Evolutionary conservation across 192 early-diverging fungal species (phyloP), one percentile per base, ranked within the genome.

Genomic region (Gorgonomyces haynaldii): DNA sequence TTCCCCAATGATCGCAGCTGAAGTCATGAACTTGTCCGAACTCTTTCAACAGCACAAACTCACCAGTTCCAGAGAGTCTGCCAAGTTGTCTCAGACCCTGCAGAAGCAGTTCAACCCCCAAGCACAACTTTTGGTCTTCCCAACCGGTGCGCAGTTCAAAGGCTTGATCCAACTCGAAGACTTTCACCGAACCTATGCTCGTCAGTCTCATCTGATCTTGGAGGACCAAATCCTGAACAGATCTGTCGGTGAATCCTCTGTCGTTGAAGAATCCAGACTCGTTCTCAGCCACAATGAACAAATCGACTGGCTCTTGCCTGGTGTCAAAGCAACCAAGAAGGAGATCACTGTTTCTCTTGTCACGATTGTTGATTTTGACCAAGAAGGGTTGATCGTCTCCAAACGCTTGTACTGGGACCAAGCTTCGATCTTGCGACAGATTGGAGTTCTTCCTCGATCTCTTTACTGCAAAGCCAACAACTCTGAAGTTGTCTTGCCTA

Each of bases 351-450:
- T 66, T 12, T 48, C 67, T 22, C 23, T 65, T 50, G 57, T 67
- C 22, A 24, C 62, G 6, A 22, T 67, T 36, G 41, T 49, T 17
- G 23, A 37, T 36, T 58, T 74, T 43, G 38, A 60, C 30, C 53
- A 26, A 16, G 42, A 57, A 39, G 56, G 40, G 8, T 42, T 54
- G 37, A 60, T 68, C 7, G 37, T 44, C 16, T 43, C 49, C 25
- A 40, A 62, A 16, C 44, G 56, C 9, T 48, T 65, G n/a, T 67
- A 74, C 65, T 74, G 72, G 72, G 72, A 74, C 57, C 72, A 74
- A 50, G 72, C 67, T 9, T 55, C 68, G 2, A 48, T 74, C 27
- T 56, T 74, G 17, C 39, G 57, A 1, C 72, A 74, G 46, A 54
- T 65, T 27, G 52, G 62, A 1, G 10, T 66, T n/a, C 47, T 66